Conservation (phyloP, 2,329 filamentous ascomycete genomes). For the Fusarium duplospermum region DNA sequence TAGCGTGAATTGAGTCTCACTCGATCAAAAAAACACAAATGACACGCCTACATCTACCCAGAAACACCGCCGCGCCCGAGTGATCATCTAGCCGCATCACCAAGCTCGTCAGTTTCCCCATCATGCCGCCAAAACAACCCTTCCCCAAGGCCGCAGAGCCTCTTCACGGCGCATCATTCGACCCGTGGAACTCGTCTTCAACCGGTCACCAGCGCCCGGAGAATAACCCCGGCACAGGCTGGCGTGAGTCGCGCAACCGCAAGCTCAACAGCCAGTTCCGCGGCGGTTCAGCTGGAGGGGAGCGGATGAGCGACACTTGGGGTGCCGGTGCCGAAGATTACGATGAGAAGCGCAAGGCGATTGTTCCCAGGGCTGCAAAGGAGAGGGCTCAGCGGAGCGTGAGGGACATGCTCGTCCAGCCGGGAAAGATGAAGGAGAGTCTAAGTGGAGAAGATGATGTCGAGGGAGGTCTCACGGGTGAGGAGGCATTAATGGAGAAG, state of each 20-base stretch:
- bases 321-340: slow-evolving; percentile 71
- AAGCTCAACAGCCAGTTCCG: slow-evolving; percentile 80
- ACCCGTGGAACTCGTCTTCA: slow-evolving; percentile 78
- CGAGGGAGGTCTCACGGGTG: slow-evolving; percentile 19
- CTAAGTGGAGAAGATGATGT: slow-evolving; percentile 2
- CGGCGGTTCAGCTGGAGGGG: slow-evolving; percentile 66
- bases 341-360: slow-evolving; percentile 56
- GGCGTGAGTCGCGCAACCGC: slow-evolving; percentile 75
- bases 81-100: not conserved
- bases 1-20: not conserved
- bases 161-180: slow-evolving; percentile 61
- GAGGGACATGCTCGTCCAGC: slow-evolving; percentile 64
- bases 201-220: slow-evolving; percentile 85
- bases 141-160: slow-evolving; percentile 54
- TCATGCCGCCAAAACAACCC: slow-evolving; percentile 15
- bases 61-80: not conserved
- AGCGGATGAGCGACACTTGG: slow-evolving; percentile 72
- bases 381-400: slow-evolving; percentile 58
- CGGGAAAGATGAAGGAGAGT: slow-evolving; percentile 55
- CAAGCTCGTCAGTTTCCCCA: not conserved
- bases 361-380: slow-evolving; percentile 58
- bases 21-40: not conserved
- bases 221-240: slow-evolving; percentile 70
- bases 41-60: not conserved
- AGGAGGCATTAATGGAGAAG: slow-evolving; percentile 41